Evolutionary conservation across 768 basidiomycete species (phyloP), one percentile per base, ranked within the genome.

Genomic region (Tubosaeta brunneosetosa): DNA sequence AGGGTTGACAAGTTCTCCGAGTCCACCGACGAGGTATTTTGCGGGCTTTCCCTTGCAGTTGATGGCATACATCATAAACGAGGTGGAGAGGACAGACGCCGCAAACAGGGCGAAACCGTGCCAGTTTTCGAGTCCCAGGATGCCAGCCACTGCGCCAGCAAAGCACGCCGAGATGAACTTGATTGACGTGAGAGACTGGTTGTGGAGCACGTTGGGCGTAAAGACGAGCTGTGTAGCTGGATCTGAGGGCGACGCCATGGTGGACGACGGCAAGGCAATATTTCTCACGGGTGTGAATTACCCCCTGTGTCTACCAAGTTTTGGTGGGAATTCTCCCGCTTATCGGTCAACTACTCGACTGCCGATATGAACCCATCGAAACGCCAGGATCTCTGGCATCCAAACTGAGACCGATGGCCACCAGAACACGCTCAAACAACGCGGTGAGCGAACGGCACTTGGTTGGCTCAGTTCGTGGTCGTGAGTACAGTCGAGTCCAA

Each of bases 51-150:
- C 81, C 48, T 77, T 74, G 72, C 89, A 93, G 61, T 91, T 93
- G 58, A 94, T 66, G 26, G 74, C 65, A 55, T 81, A 81, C 27
- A 92, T 78, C 55, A 79, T 77, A 6, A 78, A 69, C 29, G 90
- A 80, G 8, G 88, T 87, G 46, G 86, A 71, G 44, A 90, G 66
- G 3, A 84, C 86, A 0, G 90, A 79, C 22, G 73, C 61, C 49
- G 84, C 64, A 73, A 97, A 94, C 57, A 94, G 71, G 31, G 80
- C 76, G 67, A 95, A 94, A 19, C 94, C 94, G 44, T 76, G 73
- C 75, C 81, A 82, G 69, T 94, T 94, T 63, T 90, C 83, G 22
- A 95, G 80, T 19, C 94, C 94, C 10, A 97, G 83, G 53, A 94
- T 85, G 27, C 94, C 94, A 1, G 93, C 90, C 2, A 85, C 84